Evolutionary conservation across 768 basidiomycete species (phyloP).

Genomic region (Hypsizygus marmoreus): DNA sequence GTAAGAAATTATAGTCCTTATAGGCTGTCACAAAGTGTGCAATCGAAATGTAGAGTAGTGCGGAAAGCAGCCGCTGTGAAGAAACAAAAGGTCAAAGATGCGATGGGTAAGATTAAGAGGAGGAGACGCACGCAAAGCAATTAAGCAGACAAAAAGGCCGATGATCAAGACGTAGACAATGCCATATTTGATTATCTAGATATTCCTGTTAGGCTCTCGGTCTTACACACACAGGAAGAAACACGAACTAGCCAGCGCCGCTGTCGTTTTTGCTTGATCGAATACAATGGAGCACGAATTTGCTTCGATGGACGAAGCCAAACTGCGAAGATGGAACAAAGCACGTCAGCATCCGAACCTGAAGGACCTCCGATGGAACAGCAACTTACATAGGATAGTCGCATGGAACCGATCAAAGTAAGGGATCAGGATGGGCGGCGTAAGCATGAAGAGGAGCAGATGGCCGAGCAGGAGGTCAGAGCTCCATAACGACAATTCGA

Average conservation of each 20-base stretch:
- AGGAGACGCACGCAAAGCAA: slow-evolving; percentile 73
- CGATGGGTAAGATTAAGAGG: slow-evolving; percentile 9
- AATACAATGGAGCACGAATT: slow-evolving; percentile 90
- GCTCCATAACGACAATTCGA: slow-evolving; percentile 94
- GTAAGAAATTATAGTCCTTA: slow-evolving; percentile 50
- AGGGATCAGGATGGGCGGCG: slow-evolving; percentile 85
- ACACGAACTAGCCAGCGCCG: slow-evolving; percentile 83
- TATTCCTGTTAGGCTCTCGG: not conserved
- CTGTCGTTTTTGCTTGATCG: slow-evolving; percentile 85
- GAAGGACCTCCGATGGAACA: slow-evolving; percentile 1
- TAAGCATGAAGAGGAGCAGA: slow-evolving; percentile 87
- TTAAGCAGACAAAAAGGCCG: slow-evolving; percentile 70
- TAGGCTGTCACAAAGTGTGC: slow-evolving; percentile 68
- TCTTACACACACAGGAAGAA: not conserved
- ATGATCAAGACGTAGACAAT: slow-evolving; percentile 72
- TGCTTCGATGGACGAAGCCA: slow-evolving; percentile 96
- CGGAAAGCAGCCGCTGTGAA: slow-evolving; percentile 62
- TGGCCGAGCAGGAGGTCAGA: slow-evolving; percentile 91
- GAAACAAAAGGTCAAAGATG: slow-evolving; percentile 6
- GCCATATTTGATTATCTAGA: slow-evolving; percentile 83
- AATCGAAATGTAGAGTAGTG: slow-evolving; percentile 57
- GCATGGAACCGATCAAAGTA: slow-evolving; percentile 92
- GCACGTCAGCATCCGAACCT: not conserved
- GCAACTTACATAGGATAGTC: slow-evolving; percentile 81
- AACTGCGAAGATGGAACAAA: slow-evolving; percentile 46